A percentile compares a stretch with the other conserved stretches of the same genome.
Evolutionary conservation across 2,329 filamentous ascomycete species (phyloP).

Genomic region (Colletotrichum sidae): DNA sequence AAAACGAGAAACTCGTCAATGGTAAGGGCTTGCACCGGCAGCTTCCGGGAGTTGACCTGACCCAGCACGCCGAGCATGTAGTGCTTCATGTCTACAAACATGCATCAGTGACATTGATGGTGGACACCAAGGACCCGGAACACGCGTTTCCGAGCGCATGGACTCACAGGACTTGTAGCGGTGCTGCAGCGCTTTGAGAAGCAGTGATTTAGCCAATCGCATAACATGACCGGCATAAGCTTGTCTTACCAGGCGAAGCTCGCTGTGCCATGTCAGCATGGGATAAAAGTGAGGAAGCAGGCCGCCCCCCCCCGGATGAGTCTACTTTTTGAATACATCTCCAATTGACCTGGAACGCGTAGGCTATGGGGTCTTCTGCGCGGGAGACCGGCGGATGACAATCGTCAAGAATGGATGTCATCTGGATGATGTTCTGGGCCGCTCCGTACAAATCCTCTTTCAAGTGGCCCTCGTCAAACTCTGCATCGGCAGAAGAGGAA

Average conservation of each 20-base stretch:
- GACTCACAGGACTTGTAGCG: slow-evolving; percentile 7
- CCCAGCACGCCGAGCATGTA: slow-evolving; percentile 9
- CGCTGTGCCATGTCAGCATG: neutral
- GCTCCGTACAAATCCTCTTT: slow-evolving; percentile 7
- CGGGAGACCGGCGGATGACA: neutral
- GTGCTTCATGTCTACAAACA: slow-evolving; percentile 5
- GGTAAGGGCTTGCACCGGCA: neutral
- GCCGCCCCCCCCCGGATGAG: too few species aligned
- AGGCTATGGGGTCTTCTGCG: neutral
- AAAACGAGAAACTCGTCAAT: slow-evolving; percentile 2
- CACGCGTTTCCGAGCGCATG: neutral
- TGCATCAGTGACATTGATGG: neutral
- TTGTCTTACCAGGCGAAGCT: neutral
- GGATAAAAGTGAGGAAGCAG: too few species aligned
- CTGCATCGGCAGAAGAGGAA: neutral
- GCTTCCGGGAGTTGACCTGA: slow-evolving; percentile 4
- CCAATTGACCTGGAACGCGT: slow-evolving; percentile 2
- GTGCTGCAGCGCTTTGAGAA: neutral
- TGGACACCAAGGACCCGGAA: neutral
- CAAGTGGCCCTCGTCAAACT: slow-evolving; percentile 7
- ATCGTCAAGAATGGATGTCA: slow-evolving; percentile 1
- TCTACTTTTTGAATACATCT: slow-evolving; percentile 1
- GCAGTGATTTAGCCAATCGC: neutral
- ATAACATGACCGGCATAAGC: neutral
- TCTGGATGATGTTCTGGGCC: slow-evolving; percentile 5